Conservation (phyloP, 2,329 filamentous ascomycete genomes). For the Neospermospora avenae region DNA sequence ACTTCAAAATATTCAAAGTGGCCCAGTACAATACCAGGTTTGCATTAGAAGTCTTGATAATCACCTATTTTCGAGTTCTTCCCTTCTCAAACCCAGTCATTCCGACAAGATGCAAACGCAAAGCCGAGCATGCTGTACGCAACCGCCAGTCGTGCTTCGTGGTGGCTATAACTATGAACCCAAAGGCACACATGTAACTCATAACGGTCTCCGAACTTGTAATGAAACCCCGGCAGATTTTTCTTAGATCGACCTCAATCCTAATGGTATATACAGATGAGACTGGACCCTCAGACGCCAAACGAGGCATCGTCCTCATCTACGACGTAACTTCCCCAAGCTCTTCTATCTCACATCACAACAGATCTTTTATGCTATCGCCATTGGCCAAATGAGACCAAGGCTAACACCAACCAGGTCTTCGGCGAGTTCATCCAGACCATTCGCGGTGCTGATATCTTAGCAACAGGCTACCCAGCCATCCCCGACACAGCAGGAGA, state of each 20-base stretch:
- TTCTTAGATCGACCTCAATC: background rate
- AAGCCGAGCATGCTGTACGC: conserved; percentile 24
- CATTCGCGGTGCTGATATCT: conserved; percentile 64
- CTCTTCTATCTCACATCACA: too few species aligned
- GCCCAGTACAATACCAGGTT: too few species aligned
- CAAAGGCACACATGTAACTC: conserved; percentile 34
- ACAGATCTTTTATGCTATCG: too few species aligned
- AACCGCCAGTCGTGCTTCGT: conserved; percentile 31
- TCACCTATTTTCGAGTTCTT: background rate
- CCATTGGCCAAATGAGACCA: background rate
- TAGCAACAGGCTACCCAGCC: conserved; percentile 44
- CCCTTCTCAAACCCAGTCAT: background rate
- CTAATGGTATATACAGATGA: conserved; percentile 37
- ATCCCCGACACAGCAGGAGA: conserved; percentile 44
- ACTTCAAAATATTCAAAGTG: too few species aligned
- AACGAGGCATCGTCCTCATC: conserved; percentile 57
- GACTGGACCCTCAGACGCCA: conserved; percentile 43
- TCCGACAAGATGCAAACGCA: conserved; percentile 5
- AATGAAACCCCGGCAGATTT: background rate
- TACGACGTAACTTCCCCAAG: conserved; percentile 39
- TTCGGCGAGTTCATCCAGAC: conserved; percentile 69
- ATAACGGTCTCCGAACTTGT: conserved; percentile 36
- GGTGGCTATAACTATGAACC: conserved; percentile 33
- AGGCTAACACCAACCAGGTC: conserved; percentile 42
- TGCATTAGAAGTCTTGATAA: too few species aligned